Conservation (phyloP, 75 land plant genomes). For the Ceratopteris richardii region DNA sequence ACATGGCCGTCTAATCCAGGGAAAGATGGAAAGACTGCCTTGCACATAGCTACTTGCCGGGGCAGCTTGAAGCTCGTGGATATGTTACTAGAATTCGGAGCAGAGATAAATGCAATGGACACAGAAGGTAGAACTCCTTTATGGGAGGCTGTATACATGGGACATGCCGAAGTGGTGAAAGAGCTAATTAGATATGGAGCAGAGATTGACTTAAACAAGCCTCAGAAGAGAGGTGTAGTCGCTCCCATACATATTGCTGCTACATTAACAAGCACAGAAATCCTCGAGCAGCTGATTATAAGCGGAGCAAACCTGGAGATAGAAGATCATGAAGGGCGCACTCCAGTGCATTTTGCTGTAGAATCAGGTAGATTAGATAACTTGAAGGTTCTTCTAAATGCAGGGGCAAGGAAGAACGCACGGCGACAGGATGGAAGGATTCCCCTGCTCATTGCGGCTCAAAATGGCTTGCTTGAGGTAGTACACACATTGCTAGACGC, state of each 20-base stretch:
- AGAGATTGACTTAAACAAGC: slow-evolving; percentile 7
- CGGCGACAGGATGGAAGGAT: slow-evolving; percentile 36
- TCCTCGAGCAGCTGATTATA: slow-evolving; percentile 11
- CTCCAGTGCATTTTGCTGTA: slow-evolving; percentile 41
- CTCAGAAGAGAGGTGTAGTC: slow-evolving; percentile 4
- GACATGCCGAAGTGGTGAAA: slow-evolving; percentile 11
- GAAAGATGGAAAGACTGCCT: slow-evolving; percentile 14
- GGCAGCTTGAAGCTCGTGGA: slow-evolving; percentile 15
- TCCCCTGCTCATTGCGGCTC: slow-evolving; percentile 51
- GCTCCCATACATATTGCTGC: slow-evolving; percentile 14
- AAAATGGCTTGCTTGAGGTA: slow-evolving; percentile 39
- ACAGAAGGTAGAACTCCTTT: slow-evolving; percentile 22
- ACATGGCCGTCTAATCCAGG: slow-evolving; percentile 4
- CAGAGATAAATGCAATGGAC: slow-evolving; percentile 12
- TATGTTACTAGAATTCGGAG: slow-evolving; percentile 14
- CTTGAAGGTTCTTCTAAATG: slow-evolving; percentile 29
- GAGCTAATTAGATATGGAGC: slow-evolving; percentile 14
- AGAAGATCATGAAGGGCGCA: slow-evolving; percentile 38
- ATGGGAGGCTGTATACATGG: slow-evolving; percentile 33
- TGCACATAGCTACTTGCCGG: slow-evolving; percentile 20
- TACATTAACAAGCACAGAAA: slow-evolving; percentile 5
- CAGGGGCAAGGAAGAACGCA: slow-evolving; percentile 47
- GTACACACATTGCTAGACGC: slow-evolving; percentile 36
- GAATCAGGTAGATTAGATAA: slow-evolving; percentile 14
- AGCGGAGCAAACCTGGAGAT: slow-evolving; percentile 22